Base-by-base conservation (phyloP, 352 stramenopile genomes). In the Phytophthora boehmeriae region DNA sequence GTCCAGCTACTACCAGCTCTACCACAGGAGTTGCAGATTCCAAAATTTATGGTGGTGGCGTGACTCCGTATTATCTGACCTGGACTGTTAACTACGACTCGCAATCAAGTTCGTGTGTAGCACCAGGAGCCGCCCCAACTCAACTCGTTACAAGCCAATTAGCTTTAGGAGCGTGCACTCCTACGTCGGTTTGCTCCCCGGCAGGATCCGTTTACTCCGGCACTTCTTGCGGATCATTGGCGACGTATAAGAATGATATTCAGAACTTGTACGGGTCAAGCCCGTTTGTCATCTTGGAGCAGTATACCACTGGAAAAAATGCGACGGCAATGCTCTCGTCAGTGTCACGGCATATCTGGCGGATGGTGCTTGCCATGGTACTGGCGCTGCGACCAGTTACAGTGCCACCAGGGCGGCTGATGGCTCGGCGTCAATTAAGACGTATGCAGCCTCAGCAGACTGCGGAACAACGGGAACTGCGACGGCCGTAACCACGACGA, bases 1-100 rank as follows among this genome's bases (percentile, higher is more conserved):
- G n/a, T n/a, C n/a, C 53, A 8, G 25, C 42, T 11, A 13, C 42
- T 10, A 8, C 54, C 53, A 35, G 54, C 54, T 23, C n/a, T n/a
- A 44, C 4, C 10, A 43, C 10, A 27, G 43, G 44, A 17, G 13
- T n/a, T n/a, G n/a, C n/a, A n/a, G n/a, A n/a, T n/a, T n/a, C n/a
- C n/a, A n/a, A n/a, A n/a, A n/a, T n/a, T n/a, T n/a, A n/a, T n/a
- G n/a, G n/a, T n/a, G n/a, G n/a, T n/a, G n/a, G n/a, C n/a, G n/a
- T n/a, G n/a, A n/a, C n/a, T n/a, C n/a, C n/a, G n/a, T n/a, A n/a
- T n/a, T n/a, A n/a, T n/a, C n/a, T n/a, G n/a, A n/a, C n/a, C n/a
- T n/a, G n/a, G n/a, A n/a, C n/a, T n/a, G n/a, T n/a, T n/a, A n/a
- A n/a, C n/a, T n/a, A n/a, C n/a, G n/a, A n/a, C n/a, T n/a, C n/a